A percentile compares a stretch with the other conserved stretches of the same genome.
These are phyloP conservation scores for Pugionium cornutum DNA, from an alignment of 345 rosid genomes.

Conservation along the genomic window DNA sequence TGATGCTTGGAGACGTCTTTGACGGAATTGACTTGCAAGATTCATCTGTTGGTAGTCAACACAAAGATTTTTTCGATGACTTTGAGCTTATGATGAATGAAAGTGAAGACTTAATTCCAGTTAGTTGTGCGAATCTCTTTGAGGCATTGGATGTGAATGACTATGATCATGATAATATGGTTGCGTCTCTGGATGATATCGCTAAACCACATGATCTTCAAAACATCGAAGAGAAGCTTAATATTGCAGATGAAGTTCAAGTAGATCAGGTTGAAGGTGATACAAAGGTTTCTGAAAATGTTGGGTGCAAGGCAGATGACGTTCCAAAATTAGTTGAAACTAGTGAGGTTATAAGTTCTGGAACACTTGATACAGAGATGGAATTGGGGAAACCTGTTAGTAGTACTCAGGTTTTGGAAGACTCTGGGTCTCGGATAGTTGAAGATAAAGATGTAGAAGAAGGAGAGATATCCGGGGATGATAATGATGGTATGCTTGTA, in stretches of 20 bases:
- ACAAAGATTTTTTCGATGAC: constrained; percentile 51
- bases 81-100: constrained; percentile 50
- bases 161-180: constrained; percentile 12
- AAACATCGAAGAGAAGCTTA: constrained; percentile 31
- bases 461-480: constrained; percentile 58
- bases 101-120: constrained; percentile 36
- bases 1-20: constrained; percentile 24
- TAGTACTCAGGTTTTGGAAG: constrained; percentile 25
- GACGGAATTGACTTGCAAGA: constrained; percentile 42
- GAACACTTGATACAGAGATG: constrained; percentile 42
- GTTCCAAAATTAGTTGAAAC: constrained; percentile 23
- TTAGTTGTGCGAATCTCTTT: constrained; percentile 32
- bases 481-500: constrained; percentile 35
- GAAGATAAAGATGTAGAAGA: constrained; percentile 56
- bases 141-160: constrained; percentile 30
- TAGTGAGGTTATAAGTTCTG: constrained; percentile 32
- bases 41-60: constrained; percentile 31
- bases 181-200: constrained; percentile 1
- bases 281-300: constrained; percentile 23
- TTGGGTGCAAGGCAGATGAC: constrained; percentile 28
- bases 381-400: constrained; percentile 37
- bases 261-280: constrained; percentile 30
- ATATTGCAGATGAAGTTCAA: constrained; percentile 25
- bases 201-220: constrained; percentile 34
- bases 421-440: constrained; percentile 30